These are phyloP conservation scores for Pseudonectria buxi DNA, from an alignment of 2,329 filamentous ascomycete genomes.

Conservation along the genomic window DNA sequence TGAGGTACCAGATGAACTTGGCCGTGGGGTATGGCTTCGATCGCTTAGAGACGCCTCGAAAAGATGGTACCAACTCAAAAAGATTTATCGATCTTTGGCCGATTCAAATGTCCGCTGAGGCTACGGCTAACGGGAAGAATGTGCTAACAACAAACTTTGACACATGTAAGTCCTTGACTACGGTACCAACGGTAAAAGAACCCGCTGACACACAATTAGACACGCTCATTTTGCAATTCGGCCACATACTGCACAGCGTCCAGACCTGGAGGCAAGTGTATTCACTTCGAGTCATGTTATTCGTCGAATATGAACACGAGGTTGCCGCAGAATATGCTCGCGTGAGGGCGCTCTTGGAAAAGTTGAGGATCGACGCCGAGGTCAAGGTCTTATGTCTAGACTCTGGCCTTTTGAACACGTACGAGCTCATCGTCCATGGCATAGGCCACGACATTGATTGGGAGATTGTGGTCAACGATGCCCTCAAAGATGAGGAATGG, in stretches of 20 bases:
- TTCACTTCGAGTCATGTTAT: constrained; percentile 69
- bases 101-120: constrained; percentile 86
- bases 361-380: constrained; percentile 73
- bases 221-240: constrained; percentile 77
- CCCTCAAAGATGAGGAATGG: constrained; percentile 69
- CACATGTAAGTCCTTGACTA: constrained; percentile 57
- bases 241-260: constrained; percentile 77
- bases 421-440: constrained; percentile 74
- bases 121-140: constrained; percentile 58
- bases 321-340: constrained; percentile 70
- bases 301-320: constrained; percentile 83
- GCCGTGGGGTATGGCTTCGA: constrained; percentile 79
- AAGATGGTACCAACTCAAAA: constrained; percentile 53
- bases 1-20: constrained; percentile 75
- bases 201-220: constrained; percentile 32
- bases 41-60: constrained; percentile 62
- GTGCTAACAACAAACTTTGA: constrained; percentile 85
- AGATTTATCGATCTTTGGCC: constrained; percentile 86
- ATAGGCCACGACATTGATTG: constrained; percentile 46
- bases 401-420: constrained; percentile 63
- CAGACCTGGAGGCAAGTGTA: constrained; percentile 72
- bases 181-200: not conserved
- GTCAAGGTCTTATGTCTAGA: constrained; percentile 78
- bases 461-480: constrained; percentile 55
- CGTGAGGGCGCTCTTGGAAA: constrained; percentile 68